These are phyloP conservation scores for Boletus smithii DNA, from an alignment of 1,284 basidiomycete genomes.

Conservation along the genomic window DNA sequence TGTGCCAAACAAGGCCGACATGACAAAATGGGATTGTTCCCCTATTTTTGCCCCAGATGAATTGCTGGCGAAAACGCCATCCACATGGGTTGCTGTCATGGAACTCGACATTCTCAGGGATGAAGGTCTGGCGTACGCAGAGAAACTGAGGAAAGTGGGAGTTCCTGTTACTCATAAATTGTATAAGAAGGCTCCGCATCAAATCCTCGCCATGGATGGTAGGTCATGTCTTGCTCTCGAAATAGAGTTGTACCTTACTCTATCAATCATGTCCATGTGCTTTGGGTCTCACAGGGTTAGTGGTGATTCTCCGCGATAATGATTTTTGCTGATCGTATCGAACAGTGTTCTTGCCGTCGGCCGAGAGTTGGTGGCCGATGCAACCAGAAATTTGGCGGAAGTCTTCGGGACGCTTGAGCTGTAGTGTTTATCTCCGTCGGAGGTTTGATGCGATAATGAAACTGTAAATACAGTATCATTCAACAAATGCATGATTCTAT, in stretches of 20 bases:
- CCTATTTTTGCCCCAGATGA: conserved; percentile 51
- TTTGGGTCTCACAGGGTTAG: conserved; percentile 24
- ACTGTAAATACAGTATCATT: conserved; percentile 1
- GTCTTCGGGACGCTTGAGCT: conserved; percentile 28
- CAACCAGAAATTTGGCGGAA: conserved; percentile 36
- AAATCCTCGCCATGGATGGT: conserved; percentile 51
- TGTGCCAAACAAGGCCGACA: conserved; percentile 43
- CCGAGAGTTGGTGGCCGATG: conserved; percentile 42
- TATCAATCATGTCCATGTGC: conserved; percentile 17
- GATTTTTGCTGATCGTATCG: conserved; percentile 8
- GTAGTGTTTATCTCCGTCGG: background rate
- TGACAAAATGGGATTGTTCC: conserved; percentile 48
- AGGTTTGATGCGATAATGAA: background rate
- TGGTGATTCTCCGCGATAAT: conserved; percentile 1
- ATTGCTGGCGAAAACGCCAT: conserved; percentile 39
- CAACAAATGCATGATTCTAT: background rate
- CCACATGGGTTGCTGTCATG: conserved; percentile 48
- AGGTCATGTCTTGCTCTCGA: conserved; percentile 17
- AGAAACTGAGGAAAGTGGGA: conserved; percentile 44
- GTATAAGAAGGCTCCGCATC: conserved; percentile 47
- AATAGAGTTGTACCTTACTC: conserved; percentile 4
- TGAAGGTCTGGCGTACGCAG: conserved; percentile 51
- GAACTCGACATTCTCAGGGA: conserved; percentile 55
- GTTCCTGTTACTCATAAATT: conserved; percentile 43
- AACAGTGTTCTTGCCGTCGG: conserved; percentile 38